A percentile compares a stretch with the other conserved stretches of the same genome.
Conservation (phyloP, 1,284 basidiomycete genomes). For the Microbotryum saponariae region DNA sequence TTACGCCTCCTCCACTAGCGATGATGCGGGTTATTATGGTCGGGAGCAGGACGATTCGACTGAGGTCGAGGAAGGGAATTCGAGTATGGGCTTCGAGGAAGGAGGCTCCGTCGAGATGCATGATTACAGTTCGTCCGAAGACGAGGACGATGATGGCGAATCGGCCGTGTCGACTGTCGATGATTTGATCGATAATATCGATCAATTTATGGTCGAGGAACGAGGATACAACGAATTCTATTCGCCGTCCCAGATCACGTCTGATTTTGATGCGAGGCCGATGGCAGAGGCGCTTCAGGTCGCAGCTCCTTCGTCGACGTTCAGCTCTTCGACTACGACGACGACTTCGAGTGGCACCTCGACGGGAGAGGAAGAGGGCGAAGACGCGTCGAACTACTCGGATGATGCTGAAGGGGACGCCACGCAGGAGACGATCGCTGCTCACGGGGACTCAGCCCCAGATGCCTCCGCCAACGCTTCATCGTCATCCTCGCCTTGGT, state of each 20-base stretch:
- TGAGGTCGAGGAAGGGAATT: slow-evolving; percentile 5
- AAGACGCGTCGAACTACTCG: slow-evolving; percentile 14
- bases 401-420: slow-evolving; percentile 19
- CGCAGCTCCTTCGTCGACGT: slow-evolving; percentile 8
- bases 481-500: too few relatives aligned
- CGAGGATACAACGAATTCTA: slow-evolving; percentile 9
- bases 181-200: slow-evolving; percentile 28
- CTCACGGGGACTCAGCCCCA: too few relatives aligned
- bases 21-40: slow-evolving; percentile 10
- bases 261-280: slow-evolving; percentile 1
- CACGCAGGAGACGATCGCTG: neutral
- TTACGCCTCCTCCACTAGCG: neutral
- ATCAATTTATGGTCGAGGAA: slow-evolving; percentile 15
- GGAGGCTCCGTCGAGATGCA: slow-evolving; percentile 26
- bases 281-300: neutral
- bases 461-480: too few relatives aligned
- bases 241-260: slow-evolving; percentile 13
- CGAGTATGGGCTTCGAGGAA: slow-evolving; percentile 18
- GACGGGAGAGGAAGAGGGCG: slow-evolving; percentile 10
- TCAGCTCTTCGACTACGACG: slow-evolving; percentile 14
- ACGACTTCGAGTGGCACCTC: neutral
- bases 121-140: neutral
- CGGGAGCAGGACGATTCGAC: neutral
- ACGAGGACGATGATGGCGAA: slow-evolving; percentile 13
- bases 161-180: slow-evolving; percentile 25